Conservation (phyloP, 805 yeast genomes). For the Yamadazyma tumulicola region DNA sequence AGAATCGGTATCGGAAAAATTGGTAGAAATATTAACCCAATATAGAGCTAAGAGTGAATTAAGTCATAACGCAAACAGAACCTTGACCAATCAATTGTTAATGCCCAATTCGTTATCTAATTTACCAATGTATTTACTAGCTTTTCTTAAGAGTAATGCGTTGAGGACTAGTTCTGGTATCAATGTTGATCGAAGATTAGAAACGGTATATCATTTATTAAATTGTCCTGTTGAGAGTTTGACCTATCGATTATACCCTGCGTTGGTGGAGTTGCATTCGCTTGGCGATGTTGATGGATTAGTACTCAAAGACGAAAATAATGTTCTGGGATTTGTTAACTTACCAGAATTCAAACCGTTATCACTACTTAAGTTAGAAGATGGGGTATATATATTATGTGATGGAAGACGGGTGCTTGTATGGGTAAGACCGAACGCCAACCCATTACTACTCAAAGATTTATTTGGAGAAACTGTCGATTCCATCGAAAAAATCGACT, state of each 20-base stretch:
- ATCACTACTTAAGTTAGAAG: slow-evolving; percentile 43
- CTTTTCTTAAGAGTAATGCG: slow-evolving; percentile 67
- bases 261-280: slow-evolving; percentile 68
- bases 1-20: slow-evolving; percentile 35
- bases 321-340: slow-evolving; percentile 41
- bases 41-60: slow-evolving; percentile 47
- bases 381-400: slow-evolving; percentile 77
- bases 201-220: slow-evolving; percentile 48
- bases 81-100: slow-evolving; percentile 56
- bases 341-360: slow-evolving; percentile 51
- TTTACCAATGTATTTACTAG: slow-evolving; percentile 61
- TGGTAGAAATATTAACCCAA: slow-evolving; percentile 46
- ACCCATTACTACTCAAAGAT: slow-evolving; percentile 65
- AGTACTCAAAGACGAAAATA: slow-evolving; percentile 25
- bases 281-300: slow-evolving; percentile 53
- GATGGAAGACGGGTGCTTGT: slow-evolving; percentile 59
- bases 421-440: slow-evolving; percentile 69
- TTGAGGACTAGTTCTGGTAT: slow-evolving; percentile 48
- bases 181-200: slow-evolving; percentile 63
- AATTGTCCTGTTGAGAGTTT: slow-evolving; percentile 54
- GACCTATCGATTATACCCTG: slow-evolving; percentile 72
- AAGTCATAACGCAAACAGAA: slow-evolving; percentile 32
- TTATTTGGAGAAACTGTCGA: slow-evolving; percentile 60
- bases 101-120: slow-evolving; percentile 79
- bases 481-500: slow-evolving; percentile 43